A percentile compares a stretch with the other conserved stretches of the same genome.
Conservation (phyloP, 1,139 yeast species). For the Saccharomyces hybrid region DNA sequence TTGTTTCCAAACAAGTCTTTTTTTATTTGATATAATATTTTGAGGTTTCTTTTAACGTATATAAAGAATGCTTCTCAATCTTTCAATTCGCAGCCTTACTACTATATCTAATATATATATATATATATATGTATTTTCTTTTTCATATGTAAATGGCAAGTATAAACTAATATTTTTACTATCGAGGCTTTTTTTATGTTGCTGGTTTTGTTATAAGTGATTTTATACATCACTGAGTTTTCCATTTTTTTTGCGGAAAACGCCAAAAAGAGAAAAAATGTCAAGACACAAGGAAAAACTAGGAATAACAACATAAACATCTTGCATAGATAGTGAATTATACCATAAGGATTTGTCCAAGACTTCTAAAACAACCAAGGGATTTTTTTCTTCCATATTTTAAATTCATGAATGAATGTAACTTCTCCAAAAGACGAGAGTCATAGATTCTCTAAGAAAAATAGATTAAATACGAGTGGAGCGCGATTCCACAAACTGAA, state of each 20-base stretch:
- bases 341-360: too few species aligned
- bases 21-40: neutral
- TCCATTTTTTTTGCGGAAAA: neutral
- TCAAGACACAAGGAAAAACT: neutral
- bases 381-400: neutral
- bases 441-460: neutral
- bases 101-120: too few species aligned
- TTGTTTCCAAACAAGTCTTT: neutral
- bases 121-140: too few species aligned
- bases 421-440: neutral
- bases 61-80: neutral
- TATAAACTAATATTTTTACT: too few species aligned
- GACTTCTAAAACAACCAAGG: too few species aligned
- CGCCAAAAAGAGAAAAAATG: neutral
- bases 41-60: neutral
- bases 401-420: neutral
- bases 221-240: neutral
- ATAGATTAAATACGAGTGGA: neutral
- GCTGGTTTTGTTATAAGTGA: too few species aligned
- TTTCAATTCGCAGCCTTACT: neutral
- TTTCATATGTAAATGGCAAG: too few species aligned
- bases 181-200: too few species aligned
- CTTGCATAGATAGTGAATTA: too few species aligned
- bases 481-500: neutral
- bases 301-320: neutral